Conservation (phyloP, 78 protist genomes). For the slime mould (Dictyostelium discoideum) region dicty_2.7 NC_007088.5:4628001-4628500, state of each 20-base stretch:
- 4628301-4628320: neutral
- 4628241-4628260: conserved; percentile 4
- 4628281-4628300: neutral
- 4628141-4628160: neutral
- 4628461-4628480: conserved; percentile 32
- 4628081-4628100: conserved; percentile 78
- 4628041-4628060: neutral
- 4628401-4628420: conserved; percentile 55
- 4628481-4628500: conserved; percentile 53
- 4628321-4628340: neutral
- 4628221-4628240: conserved; percentile 39
- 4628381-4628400: conserved; percentile 64
- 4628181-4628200: neutral
- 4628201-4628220: neutral
- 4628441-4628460: neutral
- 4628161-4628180: neutral
- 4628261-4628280: neutral
- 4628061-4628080: neutral
- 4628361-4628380: conserved; percentile 60
- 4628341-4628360: neutral
- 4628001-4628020: neutral
- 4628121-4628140: conserved; percentile 78
- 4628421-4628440: neutral
- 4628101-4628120: conserved; percentile 88
- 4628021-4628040: neutral